phyloP scores from a whole-genome alignment of 768 basidiomycete genomes.

The Baorangia bicolor region DNA sequence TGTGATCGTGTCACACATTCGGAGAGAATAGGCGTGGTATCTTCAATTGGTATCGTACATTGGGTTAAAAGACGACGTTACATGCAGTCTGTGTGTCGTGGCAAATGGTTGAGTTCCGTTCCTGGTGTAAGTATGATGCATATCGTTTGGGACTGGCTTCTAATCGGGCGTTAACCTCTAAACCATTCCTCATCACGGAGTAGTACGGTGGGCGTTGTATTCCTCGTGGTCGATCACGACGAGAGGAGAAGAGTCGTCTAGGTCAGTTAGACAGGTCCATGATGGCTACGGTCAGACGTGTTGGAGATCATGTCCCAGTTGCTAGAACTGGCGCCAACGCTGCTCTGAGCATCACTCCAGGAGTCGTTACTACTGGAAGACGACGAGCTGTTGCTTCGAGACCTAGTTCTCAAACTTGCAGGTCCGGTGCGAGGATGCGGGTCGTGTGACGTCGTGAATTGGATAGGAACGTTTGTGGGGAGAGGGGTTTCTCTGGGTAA shows the following conservation, averaged over 20 bases:
- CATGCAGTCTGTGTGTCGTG: conserved; percentile 3
- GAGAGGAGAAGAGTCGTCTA: not conserved
- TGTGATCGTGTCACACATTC: not conserved
- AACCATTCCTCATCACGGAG: not conserved
- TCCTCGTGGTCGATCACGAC: not conserved
- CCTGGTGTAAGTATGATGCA: not conserved
- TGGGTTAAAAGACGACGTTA: not conserved
- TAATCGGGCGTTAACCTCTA: not conserved
- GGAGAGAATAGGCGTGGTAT: not conserved
- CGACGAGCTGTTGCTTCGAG: conserved; percentile 17
- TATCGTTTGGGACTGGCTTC: not conserved
- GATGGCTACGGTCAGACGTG: not conserved
- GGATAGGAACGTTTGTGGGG: not conserved
- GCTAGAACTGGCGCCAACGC: conserved; percentile 2
- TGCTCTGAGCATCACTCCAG: conserved; percentile 32
- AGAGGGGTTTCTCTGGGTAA: not conserved
- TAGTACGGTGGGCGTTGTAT: not conserved
- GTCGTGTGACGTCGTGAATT: not conserved
- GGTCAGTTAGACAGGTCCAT: not conserved
- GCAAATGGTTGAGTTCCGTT: not conserved
- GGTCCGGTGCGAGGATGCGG: not conserved
- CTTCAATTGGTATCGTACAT: not conserved
- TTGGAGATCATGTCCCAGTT: conserved; percentile 30
- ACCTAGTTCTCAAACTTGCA: not conserved
- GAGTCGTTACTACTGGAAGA: conserved; percentile 15